A percentile compares a stretch with the other conserved stretches of the same genome.
Evolutionary conservation across 2,329 filamentous ascomycete genomes (phyloP).

Genomic region (Penicillium janthinellum): DNA sequence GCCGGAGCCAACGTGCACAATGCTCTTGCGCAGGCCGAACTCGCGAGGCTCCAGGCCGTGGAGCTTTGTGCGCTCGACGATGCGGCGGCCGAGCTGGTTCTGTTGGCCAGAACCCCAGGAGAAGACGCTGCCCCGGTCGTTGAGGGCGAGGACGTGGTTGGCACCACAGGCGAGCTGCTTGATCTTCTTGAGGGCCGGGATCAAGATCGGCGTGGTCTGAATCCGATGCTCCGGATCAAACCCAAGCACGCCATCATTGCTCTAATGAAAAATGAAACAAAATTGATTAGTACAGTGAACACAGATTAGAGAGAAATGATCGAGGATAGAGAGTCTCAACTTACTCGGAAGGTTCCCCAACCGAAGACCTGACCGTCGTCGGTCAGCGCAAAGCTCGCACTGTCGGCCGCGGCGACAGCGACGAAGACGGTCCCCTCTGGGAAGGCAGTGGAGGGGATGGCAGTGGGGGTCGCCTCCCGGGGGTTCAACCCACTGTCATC

Average conservation of each 20-base stretch:
- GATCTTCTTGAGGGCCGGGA: conserved; percentile 57
- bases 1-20: conserved; percentile 67
- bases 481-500: conserved; percentile 60
- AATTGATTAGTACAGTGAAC: background rate
- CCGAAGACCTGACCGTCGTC: conserved; percentile 63
- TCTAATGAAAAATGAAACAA: conserved; percentile 39
- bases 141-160: conserved; percentile 61
- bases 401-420: conserved; percentile 61
- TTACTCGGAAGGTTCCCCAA: conserved; percentile 64
- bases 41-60: conserved; percentile 59
- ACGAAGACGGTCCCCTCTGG: conserved; percentile 58
- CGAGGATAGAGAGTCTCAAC: conserved; percentile 18
- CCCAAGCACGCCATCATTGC: conserved; percentile 65
- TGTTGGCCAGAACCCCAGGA: conserved; percentile 70
- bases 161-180: conserved; percentile 57
- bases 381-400: conserved; percentile 61
- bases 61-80: conserved; percentile 60
- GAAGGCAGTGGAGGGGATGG: conserved; percentile 52
- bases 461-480: conserved; percentile 56
- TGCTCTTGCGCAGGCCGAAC: conserved; percentile 60
- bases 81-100: conserved; percentile 67
- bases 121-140: conserved; percentile 60
- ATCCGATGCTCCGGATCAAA: conserved; percentile 53
- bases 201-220: conserved; percentile 49
- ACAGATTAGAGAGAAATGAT: background rate